Evolutionary conservation across 179 eudicot genomes (phyloP), one percentile per base, ranked within the genome.

Genomic region (Monotropa hypopitys): DNA sequence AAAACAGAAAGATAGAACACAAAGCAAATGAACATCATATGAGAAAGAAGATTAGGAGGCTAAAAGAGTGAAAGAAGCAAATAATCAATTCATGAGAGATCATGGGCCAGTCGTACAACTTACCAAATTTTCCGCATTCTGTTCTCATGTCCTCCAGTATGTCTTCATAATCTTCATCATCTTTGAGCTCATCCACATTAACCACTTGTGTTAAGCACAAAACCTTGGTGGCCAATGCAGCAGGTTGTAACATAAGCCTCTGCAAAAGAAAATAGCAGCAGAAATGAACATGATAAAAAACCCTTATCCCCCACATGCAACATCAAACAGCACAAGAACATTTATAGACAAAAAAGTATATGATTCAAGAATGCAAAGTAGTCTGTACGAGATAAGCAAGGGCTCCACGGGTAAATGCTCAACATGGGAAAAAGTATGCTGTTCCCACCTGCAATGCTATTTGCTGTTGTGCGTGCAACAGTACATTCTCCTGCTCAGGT

Each of bases 401-500:
- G 15, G 7, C 38, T 12, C 2, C 13, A 61, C 15, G 7, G 50
- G 47, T n/a, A 68, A 33, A 35, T 33, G 21, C 45, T 18, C 35
- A 30, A 6, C 70, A 33, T 65, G 18, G 70, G 7, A 65, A 33
- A 63, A n/a, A n/a, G n/a, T n/a, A n/a, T n/a, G n/a, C n/a, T n/a
- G n/a, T n/a, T n/a, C n/a, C n/a, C 59, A 96, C 99, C 94, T 96
- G 99, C 77, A 96, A 70, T 16, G 92, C 93, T 80, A 96, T 88
- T 83, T 96, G 98, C 85, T 96, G 99, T 82, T 91, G 97, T 10
- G 97, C 98, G 77, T 96, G 98, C 86, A 89, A 77, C 61, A 89
- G 73, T 7, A 96, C 89, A 80, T 87, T 94, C 87, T 96, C 99
- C 77, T 96, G 99, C 84, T 96, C 99, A 46, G 99, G 99, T 81